These are phyloP conservation scores for Ilex aquifolium DNA, from an alignment of 257 asterid genomes.

Conservation along the genomic window DNA sequence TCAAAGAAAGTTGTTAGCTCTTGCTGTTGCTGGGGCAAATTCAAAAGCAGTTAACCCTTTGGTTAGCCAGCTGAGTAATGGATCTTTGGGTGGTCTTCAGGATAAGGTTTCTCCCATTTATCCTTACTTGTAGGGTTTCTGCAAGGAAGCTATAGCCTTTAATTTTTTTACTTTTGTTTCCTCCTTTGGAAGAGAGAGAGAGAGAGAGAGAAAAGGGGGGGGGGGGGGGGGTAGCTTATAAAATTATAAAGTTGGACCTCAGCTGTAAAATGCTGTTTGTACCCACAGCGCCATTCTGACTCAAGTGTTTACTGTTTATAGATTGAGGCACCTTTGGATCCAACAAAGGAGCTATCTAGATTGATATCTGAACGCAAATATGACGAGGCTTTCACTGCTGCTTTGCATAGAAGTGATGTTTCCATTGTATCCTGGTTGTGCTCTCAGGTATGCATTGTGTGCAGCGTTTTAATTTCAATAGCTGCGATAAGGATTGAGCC, in stretches of 20 bases:
- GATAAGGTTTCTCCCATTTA: constrained; percentile 54
- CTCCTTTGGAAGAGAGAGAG: neutral
- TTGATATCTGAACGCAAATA: constrained; percentile 70
- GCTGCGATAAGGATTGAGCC: too few species aligned
- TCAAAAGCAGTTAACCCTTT: constrained; percentile 57
- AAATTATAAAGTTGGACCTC: neutral
- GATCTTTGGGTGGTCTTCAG: constrained; percentile 70
- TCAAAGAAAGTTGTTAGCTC: constrained; percentile 77
- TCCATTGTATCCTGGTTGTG: constrained; percentile 86
- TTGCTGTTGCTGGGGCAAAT: constrained; percentile 68
- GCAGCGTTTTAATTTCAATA: neutral
- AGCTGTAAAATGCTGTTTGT: neutral
- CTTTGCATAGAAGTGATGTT: constrained; percentile 87
- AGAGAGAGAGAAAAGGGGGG: too few species aligned
- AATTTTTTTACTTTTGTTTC: too few species aligned
- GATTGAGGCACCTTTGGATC: constrained; percentile 89
- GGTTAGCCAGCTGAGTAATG: constrained; percentile 72
- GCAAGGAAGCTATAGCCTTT: neutral
- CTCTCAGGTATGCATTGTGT: constrained; percentile 62
- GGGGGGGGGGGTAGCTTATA: too few species aligned
- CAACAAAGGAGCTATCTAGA: constrained; percentile 90
- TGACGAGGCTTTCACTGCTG: constrained; percentile 87
- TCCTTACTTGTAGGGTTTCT: neutral
- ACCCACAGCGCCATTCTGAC: neutral
- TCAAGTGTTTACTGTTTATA: constrained; percentile 15